Base-by-base conservation (phyloP, 371 early-diverging fungal species). In the Apophysomyces ossiformis region DNA sequence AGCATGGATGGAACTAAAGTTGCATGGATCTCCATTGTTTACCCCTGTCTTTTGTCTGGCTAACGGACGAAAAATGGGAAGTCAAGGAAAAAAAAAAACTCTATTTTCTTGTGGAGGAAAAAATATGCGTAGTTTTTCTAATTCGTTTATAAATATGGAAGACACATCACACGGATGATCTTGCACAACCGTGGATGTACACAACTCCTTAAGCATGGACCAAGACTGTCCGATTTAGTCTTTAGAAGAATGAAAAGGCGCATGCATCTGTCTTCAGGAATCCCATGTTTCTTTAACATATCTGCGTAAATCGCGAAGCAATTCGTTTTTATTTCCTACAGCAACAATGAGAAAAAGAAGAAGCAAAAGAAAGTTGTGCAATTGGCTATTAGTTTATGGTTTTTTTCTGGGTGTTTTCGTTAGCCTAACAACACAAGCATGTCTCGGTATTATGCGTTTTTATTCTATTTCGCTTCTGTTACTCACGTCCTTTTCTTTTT, bases 361-460 rank as follows among this genome's bases (percentile, higher is more conserved):
- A 9, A 50, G 21, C 9, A 50, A 21, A 26, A 32, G 54, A 50
- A 50, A 47, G 18, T 7, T 7, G 9, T 9, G 54, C 54, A 26
- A 26, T 18, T 21, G 2, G 9, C 21, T 50, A 11, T 41, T 21
- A 21, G 26, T 50, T 21, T 50, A 26, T 26, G 32, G 32, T 26
- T 26, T 26, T 26, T 26, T 26, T 26, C 26, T 26, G 26, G 26
- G 26, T 26, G 26, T 50, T 50, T 50, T 50, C 54, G 54, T 50
- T 50, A 50, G 54, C 54, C 54, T 50, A 50, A 50, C 54, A 50
- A 50, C 54, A 16, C n/a, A n/a, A 50, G 54, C 54, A 50, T 50
- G 54, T 50, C 54, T 50, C 54, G 54, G 54, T 50, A 18, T 50
- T 50, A 50, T 50, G 54, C 54, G 54, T 21, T 21, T 21, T 16